A percentile compares a stretch with the other conserved stretches of the same genome.
Evolutionary conservation across 805 yeast species (phyloP).

Genomic region (Naumovozyma castellii): DNA sequence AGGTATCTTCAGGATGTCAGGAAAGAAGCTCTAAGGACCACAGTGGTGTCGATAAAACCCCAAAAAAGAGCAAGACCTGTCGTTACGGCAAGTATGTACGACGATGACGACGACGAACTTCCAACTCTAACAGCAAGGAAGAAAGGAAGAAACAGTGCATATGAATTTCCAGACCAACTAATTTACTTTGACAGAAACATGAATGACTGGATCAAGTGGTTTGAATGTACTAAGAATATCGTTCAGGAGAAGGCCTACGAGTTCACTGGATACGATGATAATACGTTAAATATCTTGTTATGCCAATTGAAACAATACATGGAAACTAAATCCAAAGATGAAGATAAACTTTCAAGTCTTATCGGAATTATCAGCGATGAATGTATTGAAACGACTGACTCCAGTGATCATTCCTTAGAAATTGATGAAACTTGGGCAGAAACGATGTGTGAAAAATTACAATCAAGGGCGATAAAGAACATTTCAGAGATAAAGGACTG

Average conservation of each 20-base stretch:
- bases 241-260: conserved; percentile 6
- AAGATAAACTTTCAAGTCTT: conserved; percentile 10
- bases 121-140: neutral
- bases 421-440: conserved; percentile 22
- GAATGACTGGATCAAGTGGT: conserved; percentile 12
- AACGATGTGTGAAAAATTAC: conserved; percentile 7
- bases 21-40: conserved; percentile 22
- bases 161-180: conserved; percentile 1
- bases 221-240: conserved; percentile 2
- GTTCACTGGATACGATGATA: conserved; percentile 14
- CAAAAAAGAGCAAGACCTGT: neutral
- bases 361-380: conserved; percentile 11
- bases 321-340: conserved; percentile 4
- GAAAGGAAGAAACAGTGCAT: neutral
- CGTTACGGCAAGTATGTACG: conserved; percentile 17
- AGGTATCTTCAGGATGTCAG: conserved; percentile 20
- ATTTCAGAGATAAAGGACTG: conserved; percentile 12
- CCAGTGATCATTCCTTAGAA: conserved; percentile 9
- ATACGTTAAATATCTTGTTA: conserved; percentile 14
- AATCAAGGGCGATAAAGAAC: conserved; percentile 7
- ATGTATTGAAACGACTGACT: neutral
- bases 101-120: conserved; percentile 11
- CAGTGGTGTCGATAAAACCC: conserved; percentile 4
- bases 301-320: conserved; percentile 14
- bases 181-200: conserved; percentile 3